Evolutionary conservation across 2,329 filamentous ascomycete genomes (phyloP), one percentile per base, ranked within the genome.

Genomic region (Rosellinia necatrix): DNA sequence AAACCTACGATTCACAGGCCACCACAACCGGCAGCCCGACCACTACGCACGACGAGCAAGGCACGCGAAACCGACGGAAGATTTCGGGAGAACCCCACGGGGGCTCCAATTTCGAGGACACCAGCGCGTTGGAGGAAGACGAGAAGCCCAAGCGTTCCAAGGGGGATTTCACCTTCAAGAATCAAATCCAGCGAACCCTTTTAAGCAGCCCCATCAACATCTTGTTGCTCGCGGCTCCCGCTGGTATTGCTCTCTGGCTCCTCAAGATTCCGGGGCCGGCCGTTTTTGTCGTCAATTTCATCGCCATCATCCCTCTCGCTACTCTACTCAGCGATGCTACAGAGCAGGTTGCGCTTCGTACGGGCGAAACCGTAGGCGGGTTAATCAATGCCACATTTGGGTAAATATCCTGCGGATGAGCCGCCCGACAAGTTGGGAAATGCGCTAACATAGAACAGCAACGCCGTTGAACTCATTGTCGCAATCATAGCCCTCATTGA

Each of bases 301-400:
- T 97, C 61, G 93, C 92, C 59, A 96, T 97, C 64, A 87, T 97
- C 56, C 92, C 92, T 0, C 80, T 97, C 35, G 93, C 93, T 2
- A 90, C 88, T 12, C 87, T 96, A 78, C 79, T 97, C 21, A 88
- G 89, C 65, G 96, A 89, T 67, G 90, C 91, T 0, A 97, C 93
- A 0, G 93, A 97, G 72, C 92, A 96, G 72, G 88, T 97, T 62
- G 90, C 92, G 3, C 75, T 92, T 50, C 82, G 87, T 54, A 88
- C 87, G 0, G 92, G 92, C 46, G 92, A 97, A 72, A 92, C 90
- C 0, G 76, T 96, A 2, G 93, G 93, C 59, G 93, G 92, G 53
- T 77, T 97, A 30, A 80, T 97, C 53, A 97, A 97, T 68, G 92
- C 92, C 6, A 89, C 89, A 2, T 97, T 97, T 71, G 93, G 92